phyloP scores from a whole-genome alignment of 176 grass and related monocot genomes.

The Secale cereale region DNA sequence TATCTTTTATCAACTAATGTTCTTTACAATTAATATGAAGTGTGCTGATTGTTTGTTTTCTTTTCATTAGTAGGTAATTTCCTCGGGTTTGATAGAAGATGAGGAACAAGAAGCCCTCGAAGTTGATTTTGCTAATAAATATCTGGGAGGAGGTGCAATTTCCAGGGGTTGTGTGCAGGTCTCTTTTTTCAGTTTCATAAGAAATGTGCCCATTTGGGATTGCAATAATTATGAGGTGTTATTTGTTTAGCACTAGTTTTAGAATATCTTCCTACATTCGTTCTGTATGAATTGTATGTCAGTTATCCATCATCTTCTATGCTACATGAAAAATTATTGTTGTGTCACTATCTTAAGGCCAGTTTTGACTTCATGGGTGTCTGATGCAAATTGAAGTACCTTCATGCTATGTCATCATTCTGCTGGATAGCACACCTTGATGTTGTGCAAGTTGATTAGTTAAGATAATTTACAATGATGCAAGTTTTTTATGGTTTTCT shows the following conservation, averaged over 20 bases:
- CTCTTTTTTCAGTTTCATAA: slow-evolving; percentile 29
- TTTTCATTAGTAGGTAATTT: slow-evolving; percentile 72
- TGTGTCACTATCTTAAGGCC: neutral
- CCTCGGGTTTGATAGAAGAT: slow-evolving; percentile 88
- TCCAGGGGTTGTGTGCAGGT: slow-evolving; percentile 90
- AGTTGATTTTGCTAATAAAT: slow-evolving; percentile 96
- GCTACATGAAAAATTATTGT: neutral
- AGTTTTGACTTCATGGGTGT: neutral
- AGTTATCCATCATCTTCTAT: slow-evolving; percentile 4
- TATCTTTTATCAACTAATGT: neutral
- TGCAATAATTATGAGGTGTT: neutral
- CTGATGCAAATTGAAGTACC: neutral
- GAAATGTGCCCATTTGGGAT: neutral
- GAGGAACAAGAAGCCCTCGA: slow-evolving; percentile 73
- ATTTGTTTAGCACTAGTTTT: neutral
- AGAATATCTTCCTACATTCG: neutral
- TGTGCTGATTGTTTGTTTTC: slow-evolving; percentile 35
- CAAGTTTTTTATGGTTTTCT: neutral
- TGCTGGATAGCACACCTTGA: neutral
- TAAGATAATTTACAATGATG: neutral
- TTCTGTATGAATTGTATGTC: neutral
- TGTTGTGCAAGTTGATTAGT: neutral
- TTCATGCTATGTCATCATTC: neutral
- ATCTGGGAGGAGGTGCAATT: slow-evolving; percentile 94
- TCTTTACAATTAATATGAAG: neutral